A percentile compares a stretch with the other conserved stretches of the same genome.
phyloP scores from a whole-genome alignment of 805 yeast species.

The Metschnikowia amazonensis region DNA sequence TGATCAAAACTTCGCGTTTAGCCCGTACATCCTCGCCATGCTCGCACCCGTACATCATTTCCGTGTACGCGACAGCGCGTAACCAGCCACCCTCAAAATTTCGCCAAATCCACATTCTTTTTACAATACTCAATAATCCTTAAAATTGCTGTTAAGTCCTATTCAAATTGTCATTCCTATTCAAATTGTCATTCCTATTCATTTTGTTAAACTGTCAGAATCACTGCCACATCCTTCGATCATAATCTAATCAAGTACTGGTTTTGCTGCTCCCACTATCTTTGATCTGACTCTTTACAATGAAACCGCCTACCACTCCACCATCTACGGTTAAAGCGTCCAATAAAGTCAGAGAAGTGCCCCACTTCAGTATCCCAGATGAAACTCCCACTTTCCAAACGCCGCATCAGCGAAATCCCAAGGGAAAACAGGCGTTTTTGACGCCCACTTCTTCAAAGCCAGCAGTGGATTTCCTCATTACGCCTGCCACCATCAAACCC shows the following conservation, averaged over 20 bases:
- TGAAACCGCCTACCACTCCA: slow-evolving; percentile 3
- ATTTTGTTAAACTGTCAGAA: too few relatives aligned
- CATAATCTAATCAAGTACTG: too few relatives aligned
- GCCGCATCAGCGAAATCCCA: neutral
- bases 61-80: slow-evolving; percentile 5
- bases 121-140: neutral
- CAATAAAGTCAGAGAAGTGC: neutral
- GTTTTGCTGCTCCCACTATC: too few relatives aligned
- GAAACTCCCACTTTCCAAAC: neutral
- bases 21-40: too few relatives aligned
- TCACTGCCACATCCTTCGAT: too few relatives aligned
- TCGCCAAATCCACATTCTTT: neutral
- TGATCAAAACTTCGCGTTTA: too few relatives aligned
- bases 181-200: too few relatives aligned
- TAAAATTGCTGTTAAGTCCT: too few relatives aligned
- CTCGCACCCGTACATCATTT: neutral
- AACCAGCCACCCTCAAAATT: slow-evolving; percentile 9
- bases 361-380: slow-evolving; percentile 1
- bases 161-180: too few relatives aligned
- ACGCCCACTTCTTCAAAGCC: neutral
- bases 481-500: slow-evolving; percentile 11
- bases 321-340: neutral
- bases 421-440: neutral
- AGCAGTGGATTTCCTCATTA: slow-evolving; percentile 8
- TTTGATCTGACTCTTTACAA: too few relatives aligned